phyloP scores from a whole-genome alignment of 169 alveolate genomes.

The Plasmodium inui region DNA sequence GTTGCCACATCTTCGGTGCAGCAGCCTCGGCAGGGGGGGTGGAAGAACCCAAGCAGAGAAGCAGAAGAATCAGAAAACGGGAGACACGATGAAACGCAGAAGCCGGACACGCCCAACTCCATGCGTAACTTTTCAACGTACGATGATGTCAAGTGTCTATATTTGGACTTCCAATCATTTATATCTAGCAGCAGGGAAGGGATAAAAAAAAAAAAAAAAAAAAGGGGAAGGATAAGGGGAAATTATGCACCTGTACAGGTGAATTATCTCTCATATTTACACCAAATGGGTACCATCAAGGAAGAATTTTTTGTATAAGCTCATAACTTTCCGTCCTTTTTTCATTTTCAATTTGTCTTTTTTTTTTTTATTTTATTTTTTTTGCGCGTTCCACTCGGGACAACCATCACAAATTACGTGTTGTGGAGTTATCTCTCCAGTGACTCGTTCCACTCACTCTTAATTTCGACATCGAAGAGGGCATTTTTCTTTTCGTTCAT shows the following conservation, averaged over 20 bases:
- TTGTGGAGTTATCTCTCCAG: not conserved
- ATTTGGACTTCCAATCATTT: conserved; percentile 53
- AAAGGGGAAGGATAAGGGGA: not conserved
- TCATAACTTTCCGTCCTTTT: not conserved
- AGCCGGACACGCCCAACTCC: not conserved
- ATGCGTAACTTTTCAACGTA: not conserved
- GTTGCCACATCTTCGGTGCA: not conserved
- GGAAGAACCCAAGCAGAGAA: not conserved
- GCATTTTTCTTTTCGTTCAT: not conserved
- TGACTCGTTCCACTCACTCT: conserved; percentile 13
- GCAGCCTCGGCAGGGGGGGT: not conserved
- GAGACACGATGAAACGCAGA: not conserved
- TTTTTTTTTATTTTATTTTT: not conserved
- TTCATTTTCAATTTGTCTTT: not conserved
- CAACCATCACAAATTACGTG: not conserved
- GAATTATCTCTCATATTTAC: not conserved
- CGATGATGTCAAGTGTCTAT: conserved; percentile 58
- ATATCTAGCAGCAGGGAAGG: conserved; percentile 15
- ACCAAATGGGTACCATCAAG: not conserved
- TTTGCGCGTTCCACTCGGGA: not conserved
- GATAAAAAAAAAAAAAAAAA: conserved; percentile 7
- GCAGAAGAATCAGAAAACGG: not conserved
- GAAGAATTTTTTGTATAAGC: not conserved
- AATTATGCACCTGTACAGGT: not conserved
- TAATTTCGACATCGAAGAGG: conserved; percentile 14